A percentile compares a stretch with the other conserved stretches of the same genome.
Evolutionary conservation across 768 basidiomycete species (phyloP).

Genomic region (Russula dissimulans): DNA sequence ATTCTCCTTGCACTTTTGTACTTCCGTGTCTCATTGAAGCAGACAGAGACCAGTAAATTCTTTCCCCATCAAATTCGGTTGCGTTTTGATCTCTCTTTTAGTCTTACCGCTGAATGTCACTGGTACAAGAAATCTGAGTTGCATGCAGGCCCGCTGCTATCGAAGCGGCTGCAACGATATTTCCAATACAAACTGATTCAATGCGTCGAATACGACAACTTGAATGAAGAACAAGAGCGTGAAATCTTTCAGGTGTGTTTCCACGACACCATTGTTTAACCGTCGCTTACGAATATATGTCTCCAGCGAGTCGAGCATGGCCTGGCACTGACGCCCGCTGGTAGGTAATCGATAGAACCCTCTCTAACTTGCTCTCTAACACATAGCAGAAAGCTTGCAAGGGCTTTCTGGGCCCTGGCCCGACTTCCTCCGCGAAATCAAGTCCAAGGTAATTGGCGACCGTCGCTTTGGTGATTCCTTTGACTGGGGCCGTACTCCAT

Average conservation of each 20-base stretch:
- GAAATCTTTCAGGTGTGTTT: slow-evolving; percentile 63
- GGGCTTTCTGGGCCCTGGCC: slow-evolving; percentile 52
- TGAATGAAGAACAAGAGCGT: slow-evolving; percentile 46
- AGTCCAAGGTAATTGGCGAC: slow-evolving; percentile 36
- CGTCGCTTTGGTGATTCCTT: slow-evolving; percentile 27
- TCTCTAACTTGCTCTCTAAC: slow-evolving; percentile 1
- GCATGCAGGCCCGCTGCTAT: slow-evolving; percentile 34
- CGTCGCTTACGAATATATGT: neutral
- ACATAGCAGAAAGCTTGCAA: slow-evolving; percentile 52
- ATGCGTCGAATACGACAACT: slow-evolving; percentile 60
- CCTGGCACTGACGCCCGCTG: slow-evolving; percentile 66
- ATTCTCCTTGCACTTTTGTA: neutral
- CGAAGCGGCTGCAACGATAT: slow-evolving; percentile 38
- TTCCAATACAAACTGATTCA: slow-evolving; percentile 66
- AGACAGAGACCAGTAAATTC: slow-evolving; percentile 42
- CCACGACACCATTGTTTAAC: neutral
- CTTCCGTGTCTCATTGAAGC: neutral
- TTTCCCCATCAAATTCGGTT: neutral
- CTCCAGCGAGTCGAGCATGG: slow-evolving; percentile 65
- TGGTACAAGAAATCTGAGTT: slow-evolving; percentile 21
- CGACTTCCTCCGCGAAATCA: slow-evolving; percentile 48
- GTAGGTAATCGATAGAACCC: slow-evolving; percentile 25
- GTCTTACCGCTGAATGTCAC: slow-evolving; percentile 17
- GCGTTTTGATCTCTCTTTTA: slow-evolving; percentile 35
- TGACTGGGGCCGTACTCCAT: slow-evolving; percentile 31